phyloP scores from a whole-genome alignment of 2,329 filamentous ascomycete genomes.

The Ceratocystis diversiconidia region DNA sequence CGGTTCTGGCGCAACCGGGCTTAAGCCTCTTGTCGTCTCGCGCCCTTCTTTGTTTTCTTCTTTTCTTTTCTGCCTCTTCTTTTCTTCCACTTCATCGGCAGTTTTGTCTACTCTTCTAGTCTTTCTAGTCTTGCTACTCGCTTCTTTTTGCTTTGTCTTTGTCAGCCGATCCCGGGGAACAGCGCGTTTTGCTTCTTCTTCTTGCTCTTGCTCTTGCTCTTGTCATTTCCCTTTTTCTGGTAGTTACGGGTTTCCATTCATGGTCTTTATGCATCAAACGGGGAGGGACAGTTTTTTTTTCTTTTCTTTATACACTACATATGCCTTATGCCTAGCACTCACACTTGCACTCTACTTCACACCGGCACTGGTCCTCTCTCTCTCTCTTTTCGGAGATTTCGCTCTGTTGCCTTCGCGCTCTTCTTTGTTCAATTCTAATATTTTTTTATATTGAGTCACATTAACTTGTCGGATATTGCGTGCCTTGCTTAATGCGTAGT shows the following conservation, averaged over 20 bases:
- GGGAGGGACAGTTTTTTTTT: background rate
- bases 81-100: background rate
- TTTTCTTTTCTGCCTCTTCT: background rate
- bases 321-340: too few relatives aligned
- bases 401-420: background rate
- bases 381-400: too few relatives aligned
- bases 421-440: background rate
- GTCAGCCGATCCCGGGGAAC: background rate
- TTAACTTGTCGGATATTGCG: background rate
- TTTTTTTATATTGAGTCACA: background rate
- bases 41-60: background rate
- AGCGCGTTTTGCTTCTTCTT: slow-evolving; percentile 2
- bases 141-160: background rate
- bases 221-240: background rate
- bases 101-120: background rate
- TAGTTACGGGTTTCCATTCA: background rate
- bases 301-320: background rate
- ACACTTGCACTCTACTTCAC: too few relatives aligned
- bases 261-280: slow-evolving; percentile 4
- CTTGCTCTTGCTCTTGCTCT: background rate
- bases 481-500: slow-evolving; percentile 1
- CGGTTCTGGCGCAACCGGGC: slow-evolving; percentile 20
- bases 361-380: too few relatives aligned
- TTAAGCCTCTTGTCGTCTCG: background rate
- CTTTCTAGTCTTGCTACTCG: background rate